These are phyloP conservation scores for Ogataea trehalophila DNA, from an alignment of 805 yeast species.

Conservation along the genomic window DNA sequence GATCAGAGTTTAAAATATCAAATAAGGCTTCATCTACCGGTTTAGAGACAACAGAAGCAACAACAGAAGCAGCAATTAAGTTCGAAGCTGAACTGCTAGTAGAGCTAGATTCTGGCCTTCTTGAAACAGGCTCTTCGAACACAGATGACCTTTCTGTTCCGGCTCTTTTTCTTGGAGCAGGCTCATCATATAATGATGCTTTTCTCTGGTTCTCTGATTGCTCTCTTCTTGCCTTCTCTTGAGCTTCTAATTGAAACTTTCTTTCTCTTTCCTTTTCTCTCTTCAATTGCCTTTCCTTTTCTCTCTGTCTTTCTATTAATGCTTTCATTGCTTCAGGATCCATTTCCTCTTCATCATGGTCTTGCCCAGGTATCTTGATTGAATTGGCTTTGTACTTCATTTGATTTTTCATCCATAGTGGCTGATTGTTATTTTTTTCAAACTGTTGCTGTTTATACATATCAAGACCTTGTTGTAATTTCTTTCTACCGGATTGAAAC, in stretches of 20 bases:
- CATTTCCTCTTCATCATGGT: slow-evolving; percentile 41
- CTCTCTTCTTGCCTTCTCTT: slow-evolving; percentile 3
- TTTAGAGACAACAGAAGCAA: slow-evolving; percentile 4
- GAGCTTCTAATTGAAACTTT: background rate
- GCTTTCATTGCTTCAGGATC: slow-evolving; percentile 37
- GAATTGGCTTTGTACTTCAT: slow-evolving; percentile 41
- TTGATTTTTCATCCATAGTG: slow-evolving; percentile 74
- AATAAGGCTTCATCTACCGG: slow-evolving; percentile 23
- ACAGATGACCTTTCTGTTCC: background rate
- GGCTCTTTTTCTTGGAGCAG: slow-evolving; percentile 3
- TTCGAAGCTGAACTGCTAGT: background rate
- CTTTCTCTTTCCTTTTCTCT: slow-evolving; percentile 14
- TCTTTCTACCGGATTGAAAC: slow-evolving; percentile 54
- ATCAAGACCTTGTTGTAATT: slow-evolving; percentile 58
- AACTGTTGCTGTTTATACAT: slow-evolving; percentile 41
- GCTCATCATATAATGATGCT: slow-evolving; percentile 9
- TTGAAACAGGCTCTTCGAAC: slow-evolving; percentile 14
- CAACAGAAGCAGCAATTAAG: background rate
- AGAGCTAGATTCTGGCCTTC: slow-evolving; percentile 7
- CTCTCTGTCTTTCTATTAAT: slow-evolving; percentile 36
- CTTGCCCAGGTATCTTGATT: slow-evolving; percentile 28
- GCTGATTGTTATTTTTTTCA: slow-evolving; percentile 35
- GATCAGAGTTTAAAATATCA: slow-evolving; percentile 25
- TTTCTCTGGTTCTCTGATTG: slow-evolving; percentile 11
- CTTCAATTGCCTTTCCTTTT: slow-evolving; percentile 28